Evolutionary conservation across 352 stramenopile genomes (phyloP).

Genomic region (Pythium periplocum): DNA sequence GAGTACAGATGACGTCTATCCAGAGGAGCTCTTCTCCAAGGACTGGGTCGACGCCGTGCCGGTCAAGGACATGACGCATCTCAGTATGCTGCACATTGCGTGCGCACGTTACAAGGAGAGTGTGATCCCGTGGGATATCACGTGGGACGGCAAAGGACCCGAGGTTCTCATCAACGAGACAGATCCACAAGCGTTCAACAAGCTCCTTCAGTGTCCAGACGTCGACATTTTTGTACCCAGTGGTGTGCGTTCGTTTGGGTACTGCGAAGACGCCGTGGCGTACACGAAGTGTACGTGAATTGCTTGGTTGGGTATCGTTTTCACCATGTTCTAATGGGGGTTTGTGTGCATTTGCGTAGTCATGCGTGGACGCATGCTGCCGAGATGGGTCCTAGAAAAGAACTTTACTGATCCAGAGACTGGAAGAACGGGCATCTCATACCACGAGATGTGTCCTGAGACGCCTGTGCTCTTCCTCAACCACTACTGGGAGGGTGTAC

Average conservation of each 20-base stretch:
- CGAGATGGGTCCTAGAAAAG: constrained; percentile 34
- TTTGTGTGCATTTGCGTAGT: not conserved
- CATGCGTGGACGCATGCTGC: constrained; percentile 30
- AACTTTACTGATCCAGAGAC: constrained; percentile 34
- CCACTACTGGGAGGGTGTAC: constrained; percentile 27
- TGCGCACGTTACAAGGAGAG: constrained; percentile 35
- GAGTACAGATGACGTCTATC: constrained; percentile 11
- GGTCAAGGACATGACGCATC: constrained; percentile 27
- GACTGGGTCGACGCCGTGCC: constrained; percentile 12
- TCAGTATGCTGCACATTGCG: constrained; percentile 43
- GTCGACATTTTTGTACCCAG: constrained; percentile 58
- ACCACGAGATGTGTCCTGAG: constrained; percentile 41
- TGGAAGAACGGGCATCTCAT: constrained; percentile 27
- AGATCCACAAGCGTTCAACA: constrained; percentile 36
- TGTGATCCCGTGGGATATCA: constrained; percentile 26
- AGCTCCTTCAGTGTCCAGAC: constrained; percentile 37
- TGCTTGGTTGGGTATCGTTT: not conserved
- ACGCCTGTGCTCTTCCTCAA: constrained; percentile 28
- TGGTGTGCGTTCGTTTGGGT: constrained; percentile 42
- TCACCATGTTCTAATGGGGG: no score
- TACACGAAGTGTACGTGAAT: constrained; percentile 52
- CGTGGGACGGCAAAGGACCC: constrained; percentile 3
- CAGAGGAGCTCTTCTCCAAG: constrained; percentile 7
- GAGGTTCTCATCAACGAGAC: constrained; percentile 18
- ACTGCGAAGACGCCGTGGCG: constrained; percentile 60